phyloP scores from a whole-genome alignment of 164 flowering plant species.

The Annona squamosa region DNA sequence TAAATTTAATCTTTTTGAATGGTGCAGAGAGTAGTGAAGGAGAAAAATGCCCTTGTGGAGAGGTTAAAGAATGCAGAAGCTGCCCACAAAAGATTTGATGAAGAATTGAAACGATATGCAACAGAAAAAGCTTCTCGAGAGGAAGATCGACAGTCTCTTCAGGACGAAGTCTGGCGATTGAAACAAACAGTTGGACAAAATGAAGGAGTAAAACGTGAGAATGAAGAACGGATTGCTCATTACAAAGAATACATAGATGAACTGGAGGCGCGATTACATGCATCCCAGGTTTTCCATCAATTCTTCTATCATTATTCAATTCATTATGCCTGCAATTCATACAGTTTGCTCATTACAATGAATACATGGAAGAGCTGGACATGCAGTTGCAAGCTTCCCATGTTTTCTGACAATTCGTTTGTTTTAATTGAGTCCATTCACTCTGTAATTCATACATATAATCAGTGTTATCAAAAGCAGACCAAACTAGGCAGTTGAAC shows the following conservation, averaged over 20 bases:
- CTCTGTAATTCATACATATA: too few relatives aligned
- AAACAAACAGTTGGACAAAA: slow-evolving; percentile 89
- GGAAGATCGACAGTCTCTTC: slow-evolving; percentile 79
- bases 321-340: neutral
- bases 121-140: slow-evolving; percentile 81
- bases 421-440: neutral
- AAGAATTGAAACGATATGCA: slow-evolving; percentile 82
- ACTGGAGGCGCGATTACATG: slow-evolving; percentile 78
- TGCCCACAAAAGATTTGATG: slow-evolving; percentile 83
- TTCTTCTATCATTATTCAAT: neutral
- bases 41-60: slow-evolving; percentile 91
- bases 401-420: slow-evolving; percentile 33
- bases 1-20: slow-evolving; percentile 4
- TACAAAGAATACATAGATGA: slow-evolving; percentile 92
- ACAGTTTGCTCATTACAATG: slow-evolving; percentile 67
- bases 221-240: slow-evolving; percentile 90
- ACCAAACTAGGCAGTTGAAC: too few relatives aligned
- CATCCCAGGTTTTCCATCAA: slow-evolving; percentile 60
- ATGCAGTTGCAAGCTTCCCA: slow-evolving; percentile 79
- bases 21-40: slow-evolving; percentile 80
- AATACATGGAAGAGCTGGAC: slow-evolving; percentile 89
- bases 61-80: slow-evolving; percentile 84
- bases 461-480: too few relatives aligned
- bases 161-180: slow-evolving; percentile 81
- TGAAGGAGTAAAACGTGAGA: slow-evolving; percentile 85